Conservation (phyloP, 768 basidiomycete species). For the Lactarius vividus region DNA sequence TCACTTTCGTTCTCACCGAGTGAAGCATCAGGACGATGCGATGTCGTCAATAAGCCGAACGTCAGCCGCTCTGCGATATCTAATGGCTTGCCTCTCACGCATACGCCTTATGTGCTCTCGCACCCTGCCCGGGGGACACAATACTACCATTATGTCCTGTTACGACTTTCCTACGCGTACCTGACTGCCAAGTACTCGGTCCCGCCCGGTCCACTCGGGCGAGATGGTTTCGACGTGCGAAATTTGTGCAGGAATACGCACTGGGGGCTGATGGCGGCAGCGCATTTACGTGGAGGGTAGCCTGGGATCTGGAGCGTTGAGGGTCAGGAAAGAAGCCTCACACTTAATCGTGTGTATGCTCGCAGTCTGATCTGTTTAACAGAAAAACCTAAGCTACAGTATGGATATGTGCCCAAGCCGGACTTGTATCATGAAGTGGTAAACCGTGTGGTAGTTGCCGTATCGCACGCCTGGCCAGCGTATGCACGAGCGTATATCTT, state of each 20-base stretch:
- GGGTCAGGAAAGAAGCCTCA: slow-evolving; percentile 58
- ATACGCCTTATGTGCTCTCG: slow-evolving; percentile 81
- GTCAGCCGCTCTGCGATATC: slow-evolving; percentile 67
- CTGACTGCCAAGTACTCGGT: slow-evolving; percentile 31
- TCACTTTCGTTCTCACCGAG: slow-evolving; percentile 7
- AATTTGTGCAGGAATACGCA: slow-evolving; percentile 56
- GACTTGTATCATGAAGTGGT: slow-evolving; percentile 38
- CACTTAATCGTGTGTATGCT: background rate
- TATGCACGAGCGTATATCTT: no score
- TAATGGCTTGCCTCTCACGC: slow-evolving; percentile 44
- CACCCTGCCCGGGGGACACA: slow-evolving; percentile 91
- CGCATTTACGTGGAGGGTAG: slow-evolving; percentile 61
- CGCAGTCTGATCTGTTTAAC: slow-evolving; percentile 18
- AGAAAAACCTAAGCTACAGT: slow-evolving; percentile 51
- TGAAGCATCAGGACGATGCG: slow-evolving; percentile 21
- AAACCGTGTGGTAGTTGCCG: background rate
- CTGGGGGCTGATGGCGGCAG: slow-evolving; percentile 63
- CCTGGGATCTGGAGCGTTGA: slow-evolving; percentile 57
- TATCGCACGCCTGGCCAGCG: background rate
- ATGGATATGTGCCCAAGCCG: slow-evolving; percentile 46
- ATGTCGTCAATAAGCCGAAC: slow-evolving; percentile 57
- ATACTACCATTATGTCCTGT: slow-evolving; percentile 83
- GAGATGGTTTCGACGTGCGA: slow-evolving; percentile 64
- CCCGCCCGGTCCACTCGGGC: slow-evolving; percentile 34
- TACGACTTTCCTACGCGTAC: slow-evolving; percentile 70